Conservation (phyloP, 2,329 filamentous ascomycete genomes). For the Sporothrix euskadiensis region DNA sequence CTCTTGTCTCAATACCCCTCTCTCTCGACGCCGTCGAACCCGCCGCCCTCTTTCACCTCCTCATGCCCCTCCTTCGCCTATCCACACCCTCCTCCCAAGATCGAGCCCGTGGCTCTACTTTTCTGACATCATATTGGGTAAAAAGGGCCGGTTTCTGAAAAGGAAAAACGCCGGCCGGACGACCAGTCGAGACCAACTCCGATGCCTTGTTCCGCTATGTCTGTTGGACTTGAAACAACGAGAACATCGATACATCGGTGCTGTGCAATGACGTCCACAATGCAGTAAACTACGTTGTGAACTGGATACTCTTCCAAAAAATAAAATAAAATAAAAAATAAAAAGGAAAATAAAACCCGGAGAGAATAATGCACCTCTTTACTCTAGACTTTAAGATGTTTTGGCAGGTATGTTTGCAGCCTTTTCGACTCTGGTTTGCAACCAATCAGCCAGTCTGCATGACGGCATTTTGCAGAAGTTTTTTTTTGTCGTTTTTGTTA, state of each 20-base stretch:
- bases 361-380: background rate
- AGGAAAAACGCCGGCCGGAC: background rate
- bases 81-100: background rate
- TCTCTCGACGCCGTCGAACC: background rate
- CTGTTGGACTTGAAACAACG: background rate
- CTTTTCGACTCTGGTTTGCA: background rate
- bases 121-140: slow-evolving; percentile 6
- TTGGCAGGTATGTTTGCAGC: background rate
- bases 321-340: too few species aligned
- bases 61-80: background rate
- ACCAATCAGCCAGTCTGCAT: background rate
- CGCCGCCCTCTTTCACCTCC: slow-evolving; percentile 6
- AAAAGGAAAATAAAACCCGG: background rate
- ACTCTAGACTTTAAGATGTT: background rate
- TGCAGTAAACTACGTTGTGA: background rate
- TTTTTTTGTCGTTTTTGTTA: background rate
- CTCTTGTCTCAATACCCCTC: slow-evolving; percentile 13
- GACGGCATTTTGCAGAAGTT: background rate
- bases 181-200: background rate
- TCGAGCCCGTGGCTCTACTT: background rate
- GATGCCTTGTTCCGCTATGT: background rate
- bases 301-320: background rate
- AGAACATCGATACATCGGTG: background rate
- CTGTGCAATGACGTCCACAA: background rate
- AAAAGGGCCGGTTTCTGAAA: slow-evolving; percentile 3